These are phyloP conservation scores for Aaosphaeria arxii DNA, from an alignment of 2,329 filamentous ascomycete species.

Conservation along the genomic window DNA sequence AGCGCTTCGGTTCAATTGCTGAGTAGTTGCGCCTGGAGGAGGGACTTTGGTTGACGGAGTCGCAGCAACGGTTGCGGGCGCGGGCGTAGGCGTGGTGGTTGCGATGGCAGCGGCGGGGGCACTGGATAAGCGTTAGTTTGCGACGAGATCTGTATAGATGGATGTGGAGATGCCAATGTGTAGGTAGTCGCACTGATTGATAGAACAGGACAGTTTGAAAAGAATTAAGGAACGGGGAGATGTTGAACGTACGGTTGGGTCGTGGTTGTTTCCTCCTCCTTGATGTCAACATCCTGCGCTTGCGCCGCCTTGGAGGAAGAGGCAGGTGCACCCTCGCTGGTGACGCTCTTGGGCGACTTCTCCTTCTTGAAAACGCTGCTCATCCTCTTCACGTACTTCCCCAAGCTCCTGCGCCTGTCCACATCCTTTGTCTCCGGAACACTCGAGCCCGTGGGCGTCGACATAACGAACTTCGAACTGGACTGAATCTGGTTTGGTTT, in stretches of 20 bases:
- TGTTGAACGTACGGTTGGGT: constrained; percentile 10
- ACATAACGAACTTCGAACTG: constrained; percentile 16
- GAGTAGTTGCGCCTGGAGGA: constrained; percentile 4
- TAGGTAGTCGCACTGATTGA: too few species aligned
- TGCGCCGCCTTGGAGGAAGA: constrained; percentile 8
- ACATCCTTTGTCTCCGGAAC: constrained; percentile 16
- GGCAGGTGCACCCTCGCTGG: constrained; percentile 3
- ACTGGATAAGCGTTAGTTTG: neutral
- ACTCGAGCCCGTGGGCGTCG: constrained; percentile 15
- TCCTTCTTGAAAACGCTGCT: constrained; percentile 37
- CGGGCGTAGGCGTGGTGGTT: constrained; percentile 1
- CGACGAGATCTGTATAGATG: neutral
- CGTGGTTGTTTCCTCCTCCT: constrained; percentile 3
- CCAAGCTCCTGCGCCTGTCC: constrained; percentile 32
- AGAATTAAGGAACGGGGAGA: neutral
- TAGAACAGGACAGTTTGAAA: neutral
- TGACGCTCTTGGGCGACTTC: constrained; percentile 17
- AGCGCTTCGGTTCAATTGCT: constrained; percentile 26
- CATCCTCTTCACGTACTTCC: constrained; percentile 40
- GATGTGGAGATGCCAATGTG: too few species aligned
- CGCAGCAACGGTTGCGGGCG: neutral
- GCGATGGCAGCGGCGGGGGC: constrained; percentile 6
- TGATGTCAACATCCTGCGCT: constrained; percentile 1
- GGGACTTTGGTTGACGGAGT: constrained; percentile 6
- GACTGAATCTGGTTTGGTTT: neutral